Conservation (phyloP, 257 asterid genomes). For the Penstemon barbatus region DNA sequence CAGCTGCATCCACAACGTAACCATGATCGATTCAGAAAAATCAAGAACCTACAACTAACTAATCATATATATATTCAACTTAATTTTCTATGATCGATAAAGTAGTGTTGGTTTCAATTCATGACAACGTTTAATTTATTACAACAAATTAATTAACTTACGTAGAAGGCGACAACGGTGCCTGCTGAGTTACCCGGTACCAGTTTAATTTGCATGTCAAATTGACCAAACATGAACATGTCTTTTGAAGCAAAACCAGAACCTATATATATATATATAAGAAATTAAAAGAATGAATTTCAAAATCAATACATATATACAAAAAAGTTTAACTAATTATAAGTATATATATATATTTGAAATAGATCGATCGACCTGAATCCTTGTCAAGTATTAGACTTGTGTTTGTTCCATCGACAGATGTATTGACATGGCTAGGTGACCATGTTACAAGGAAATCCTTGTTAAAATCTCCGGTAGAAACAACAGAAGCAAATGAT, state of each 20-base stretch:
- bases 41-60: too few relatives aligned
- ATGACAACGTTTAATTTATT: too few relatives aligned
- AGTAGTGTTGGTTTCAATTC: too few relatives aligned
- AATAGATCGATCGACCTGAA: constrained; percentile 47
- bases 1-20: constrained; percentile 47
- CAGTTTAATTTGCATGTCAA: constrained; percentile 78
- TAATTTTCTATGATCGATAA: too few relatives aligned
- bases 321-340: not conserved
- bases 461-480: constrained; percentile 77
- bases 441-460: constrained; percentile 83
- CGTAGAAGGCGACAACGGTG: constrained; percentile 84
- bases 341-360: too few relatives aligned
- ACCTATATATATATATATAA: constrained; percentile 35
- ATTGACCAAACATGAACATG: constrained; percentile 77
- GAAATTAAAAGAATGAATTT: too few relatives aligned
- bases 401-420: constrained; percentile 62
- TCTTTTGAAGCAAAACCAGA: constrained; percentile 68
- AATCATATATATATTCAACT: too few relatives aligned
- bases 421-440: constrained; percentile 74
- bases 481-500: constrained; percentile 60
- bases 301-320: not conserved
- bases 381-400: constrained; percentile 61
- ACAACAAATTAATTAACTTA: constrained; percentile 25
- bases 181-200: constrained; percentile 89
- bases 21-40: too few relatives aligned